phyloP scores from a whole-genome alignment of 2,329 filamentous ascomycete genomes.

The Pseudocercospora fijiensis region DNA sequence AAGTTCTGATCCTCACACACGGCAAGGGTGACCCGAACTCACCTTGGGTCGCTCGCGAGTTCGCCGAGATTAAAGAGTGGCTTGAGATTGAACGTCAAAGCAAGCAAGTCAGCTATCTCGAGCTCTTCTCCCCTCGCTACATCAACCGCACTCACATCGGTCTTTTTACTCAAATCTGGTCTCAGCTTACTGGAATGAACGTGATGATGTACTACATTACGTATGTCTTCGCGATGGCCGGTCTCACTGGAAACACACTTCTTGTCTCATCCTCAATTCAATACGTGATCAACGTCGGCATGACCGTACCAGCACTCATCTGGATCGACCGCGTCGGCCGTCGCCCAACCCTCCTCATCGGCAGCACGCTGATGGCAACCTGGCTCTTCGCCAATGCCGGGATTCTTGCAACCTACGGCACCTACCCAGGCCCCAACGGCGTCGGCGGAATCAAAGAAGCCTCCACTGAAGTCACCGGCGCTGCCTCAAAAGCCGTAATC shows the following conservation, averaged over 20 bases:
- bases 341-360: conserved; percentile 64
- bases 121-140: conserved; percentile 72
- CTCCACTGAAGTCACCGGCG: conserved; percentile 41
- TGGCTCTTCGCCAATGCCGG: conserved; percentile 64
- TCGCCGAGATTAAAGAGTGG: conserved; percentile 65
- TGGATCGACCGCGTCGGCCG: conserved; percentile 71
- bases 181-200: conserved; percentile 74
- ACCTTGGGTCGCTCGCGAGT: conserved; percentile 63
- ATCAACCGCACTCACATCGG: conserved; percentile 71
- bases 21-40: conserved; percentile 46
- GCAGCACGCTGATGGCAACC: conserved; percentile 62
- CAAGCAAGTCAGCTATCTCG: conserved; percentile 66
- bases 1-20: conserved; percentile 63
- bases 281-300: conserved; percentile 72
- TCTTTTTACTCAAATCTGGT: conserved; percentile 73
- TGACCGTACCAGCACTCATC: conserved; percentile 70
- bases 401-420: conserved; percentile 61
- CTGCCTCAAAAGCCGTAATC: conserved; percentile 48
- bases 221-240: conserved; percentile 68
- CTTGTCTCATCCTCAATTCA: conserved; percentile 68
- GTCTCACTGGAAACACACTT: conserved; percentile 54
- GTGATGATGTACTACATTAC: conserved; percentile 55
- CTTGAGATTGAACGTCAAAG: conserved; percentile 70
- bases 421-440: conserved; percentile 38
- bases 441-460: conserved; percentile 43